A percentile compares a stretch with the other conserved stretches of the same genome.
Evolutionary conservation across 345 rosid genomes (phyloP).

Genomic region (Populus tremula): DNA sequence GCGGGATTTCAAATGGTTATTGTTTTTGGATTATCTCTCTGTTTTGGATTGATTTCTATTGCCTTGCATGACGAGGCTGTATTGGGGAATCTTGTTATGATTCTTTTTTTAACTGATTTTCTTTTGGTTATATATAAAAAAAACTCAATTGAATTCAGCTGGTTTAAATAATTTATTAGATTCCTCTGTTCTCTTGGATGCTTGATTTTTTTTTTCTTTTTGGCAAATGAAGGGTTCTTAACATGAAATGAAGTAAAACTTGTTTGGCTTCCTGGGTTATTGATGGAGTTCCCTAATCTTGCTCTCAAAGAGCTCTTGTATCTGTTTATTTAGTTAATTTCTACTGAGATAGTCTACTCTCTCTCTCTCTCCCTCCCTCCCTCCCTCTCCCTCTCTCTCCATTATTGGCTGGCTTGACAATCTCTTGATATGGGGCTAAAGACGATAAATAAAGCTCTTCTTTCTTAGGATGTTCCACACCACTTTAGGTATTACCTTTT

Average conservation of each 20-base stretch:
- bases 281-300: neutral
- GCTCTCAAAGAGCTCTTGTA: neutral
- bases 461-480: neutral
- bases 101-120: neutral
- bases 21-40: neutral
- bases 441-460: neutral
- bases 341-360: neutral
- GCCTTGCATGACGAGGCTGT: neutral
- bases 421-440: neutral
- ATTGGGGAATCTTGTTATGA: neutral
- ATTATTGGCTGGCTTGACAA: neutral
- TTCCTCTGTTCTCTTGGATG: neutral
- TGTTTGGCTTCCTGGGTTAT: neutral
- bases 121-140: neutral
- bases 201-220: neutral
- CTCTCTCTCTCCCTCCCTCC: neutral
- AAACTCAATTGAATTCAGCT: neutral
- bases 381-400: neutral
- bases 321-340: neutral
- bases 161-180: neutral
- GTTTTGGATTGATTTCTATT: neutral
- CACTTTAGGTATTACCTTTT: neutral
- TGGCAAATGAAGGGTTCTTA: neutral
- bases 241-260: neutral
- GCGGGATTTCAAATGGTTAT: conserved; percentile 7